Evolutionary conservation across 2,329 filamentous ascomycete genomes (phyloP).

Genomic region (Pseudocercospora musae): DNA sequence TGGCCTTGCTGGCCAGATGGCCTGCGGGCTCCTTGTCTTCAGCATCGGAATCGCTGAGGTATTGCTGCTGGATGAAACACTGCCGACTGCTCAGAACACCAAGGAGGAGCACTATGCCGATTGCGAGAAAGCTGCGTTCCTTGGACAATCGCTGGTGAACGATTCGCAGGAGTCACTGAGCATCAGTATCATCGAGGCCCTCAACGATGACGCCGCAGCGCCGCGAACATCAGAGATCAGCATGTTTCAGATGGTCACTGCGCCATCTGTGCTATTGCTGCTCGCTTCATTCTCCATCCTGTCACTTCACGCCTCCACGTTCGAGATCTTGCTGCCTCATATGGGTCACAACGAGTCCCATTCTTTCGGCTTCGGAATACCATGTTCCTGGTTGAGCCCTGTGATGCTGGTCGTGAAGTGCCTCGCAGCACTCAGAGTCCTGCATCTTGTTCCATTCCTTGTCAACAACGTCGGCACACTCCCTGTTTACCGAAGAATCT

Average conservation of each 20-base stretch:
- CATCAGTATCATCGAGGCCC: conserved; percentile 36
- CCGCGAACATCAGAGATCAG: conserved; percentile 40
- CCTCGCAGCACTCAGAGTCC: conserved; percentile 40
- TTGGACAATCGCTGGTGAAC: conserved; percentile 32
- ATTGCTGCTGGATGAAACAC: conserved; percentile 39
- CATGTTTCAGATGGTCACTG: conserved; percentile 45
- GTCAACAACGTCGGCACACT: conserved; percentile 42
- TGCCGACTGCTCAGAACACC: conserved; percentile 9
- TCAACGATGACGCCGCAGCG: conserved; percentile 24
- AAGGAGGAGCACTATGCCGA: conserved; percentile 29
- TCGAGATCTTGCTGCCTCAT: conserved; percentile 48
- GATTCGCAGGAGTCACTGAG: conserved; percentile 37
- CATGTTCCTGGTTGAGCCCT: conserved; percentile 44
- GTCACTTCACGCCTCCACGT: conserved; percentile 56
- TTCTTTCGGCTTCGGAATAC: conserved; percentile 46
- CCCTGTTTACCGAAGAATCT: conserved; percentile 42
- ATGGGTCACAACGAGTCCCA: conserved; percentile 46
- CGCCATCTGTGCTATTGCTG: conserved; percentile 45
- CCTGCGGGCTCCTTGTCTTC: conserved; percentile 43
- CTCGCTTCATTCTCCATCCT: conserved; percentile 52
- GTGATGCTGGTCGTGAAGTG: conserved; percentile 43
- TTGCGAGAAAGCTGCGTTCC: conserved; percentile 48
- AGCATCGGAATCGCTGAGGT: conserved; percentile 41
- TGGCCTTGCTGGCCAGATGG: conserved; percentile 42
- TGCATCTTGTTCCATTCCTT: conserved; percentile 37